phyloP scores from a whole-genome alignment of 192 early-diverging fungal species.

The Entomortierella beljakovae region DNA sequence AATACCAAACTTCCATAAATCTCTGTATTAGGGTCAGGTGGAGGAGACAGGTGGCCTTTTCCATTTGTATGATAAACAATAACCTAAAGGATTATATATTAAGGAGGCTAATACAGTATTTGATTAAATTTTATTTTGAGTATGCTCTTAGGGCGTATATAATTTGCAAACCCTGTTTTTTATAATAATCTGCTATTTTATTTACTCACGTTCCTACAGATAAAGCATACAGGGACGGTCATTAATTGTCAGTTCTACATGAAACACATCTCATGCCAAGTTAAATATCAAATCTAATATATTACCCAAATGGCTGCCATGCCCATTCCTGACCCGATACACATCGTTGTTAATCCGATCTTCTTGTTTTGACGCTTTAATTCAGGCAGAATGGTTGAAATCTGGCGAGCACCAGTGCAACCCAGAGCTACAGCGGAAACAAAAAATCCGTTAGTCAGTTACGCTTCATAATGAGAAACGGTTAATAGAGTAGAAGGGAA shows the following conservation, averaged over 20 bases:
- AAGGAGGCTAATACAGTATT: no score
- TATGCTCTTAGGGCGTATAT: no score
- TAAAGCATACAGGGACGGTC: neutral
- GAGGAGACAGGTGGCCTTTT: no score
- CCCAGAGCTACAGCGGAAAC: slow-evolving; percentile 78
- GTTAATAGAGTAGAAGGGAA: neutral
- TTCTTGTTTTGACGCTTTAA: slow-evolving; percentile 59
- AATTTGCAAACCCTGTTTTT: no score
- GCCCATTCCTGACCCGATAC: slow-evolving; percentile 53
- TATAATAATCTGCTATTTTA: no score
- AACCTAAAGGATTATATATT: no score
- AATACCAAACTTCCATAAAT: no score
- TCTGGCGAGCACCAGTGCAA: slow-evolving; percentile 94
- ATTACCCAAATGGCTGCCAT: slow-evolving; percentile 25
- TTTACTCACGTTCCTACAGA: slow-evolving; percentile 1
- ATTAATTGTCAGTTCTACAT: neutral
- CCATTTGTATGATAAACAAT: no score
- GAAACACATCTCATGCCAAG: neutral
- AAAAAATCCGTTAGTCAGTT: slow-evolving; percentile 71
- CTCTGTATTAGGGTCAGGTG: no score
- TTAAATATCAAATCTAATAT: no score
- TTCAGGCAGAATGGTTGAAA: slow-evolving; percentile 93
- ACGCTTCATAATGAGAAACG: slow-evolving; percentile 63
- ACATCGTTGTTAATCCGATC: slow-evolving; percentile 55
- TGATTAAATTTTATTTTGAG: no score